Conservation (phyloP, 306 rosid species). For the Quercus glauca region DNA sequence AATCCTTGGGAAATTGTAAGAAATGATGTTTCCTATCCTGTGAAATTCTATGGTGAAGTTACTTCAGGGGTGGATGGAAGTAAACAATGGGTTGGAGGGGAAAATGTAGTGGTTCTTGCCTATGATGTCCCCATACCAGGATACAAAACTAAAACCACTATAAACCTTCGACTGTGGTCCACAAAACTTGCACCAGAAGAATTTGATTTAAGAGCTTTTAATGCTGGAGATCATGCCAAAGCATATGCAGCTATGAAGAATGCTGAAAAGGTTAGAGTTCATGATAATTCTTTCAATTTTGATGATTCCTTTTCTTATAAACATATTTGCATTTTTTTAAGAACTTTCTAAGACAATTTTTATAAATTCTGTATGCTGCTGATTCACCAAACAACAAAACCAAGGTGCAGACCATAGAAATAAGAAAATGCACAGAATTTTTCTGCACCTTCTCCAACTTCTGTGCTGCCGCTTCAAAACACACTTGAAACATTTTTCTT, state of each 20-base stretch:
- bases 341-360: not conserved
- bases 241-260: slow-evolving; percentile 64
- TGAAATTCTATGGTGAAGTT: slow-evolving; percentile 79
- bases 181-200: slow-evolving; percentile 77
- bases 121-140: slow-evolving; percentile 99
- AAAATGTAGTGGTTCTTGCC: slow-evolving; percentile 82
- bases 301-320: not conserved
- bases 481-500: not conserved
- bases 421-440: not conserved
- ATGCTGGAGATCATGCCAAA: slow-evolving; percentile 80
- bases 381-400: not conserved
- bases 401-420: not conserved
- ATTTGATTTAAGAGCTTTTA: slow-evolving; percentile 73
- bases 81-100: slow-evolving; percentile 90
- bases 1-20: slow-evolving; percentile 97
- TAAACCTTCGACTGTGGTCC: slow-evolving; percentile 92
- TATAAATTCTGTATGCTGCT: not conserved
- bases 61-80: slow-evolving; percentile 75
- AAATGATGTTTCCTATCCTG: slow-evolving; percentile 76
- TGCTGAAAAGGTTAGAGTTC: slow-evolving; percentile 78
- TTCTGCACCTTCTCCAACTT: not conserved
- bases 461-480: not conserved
- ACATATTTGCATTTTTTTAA: not conserved
- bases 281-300: no score
- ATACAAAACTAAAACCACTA: slow-evolving; percentile 82